Evolutionary conservation across 2,329 filamentous ascomycete species (phyloP).

Genomic region (Bisporella sp.): DNA sequence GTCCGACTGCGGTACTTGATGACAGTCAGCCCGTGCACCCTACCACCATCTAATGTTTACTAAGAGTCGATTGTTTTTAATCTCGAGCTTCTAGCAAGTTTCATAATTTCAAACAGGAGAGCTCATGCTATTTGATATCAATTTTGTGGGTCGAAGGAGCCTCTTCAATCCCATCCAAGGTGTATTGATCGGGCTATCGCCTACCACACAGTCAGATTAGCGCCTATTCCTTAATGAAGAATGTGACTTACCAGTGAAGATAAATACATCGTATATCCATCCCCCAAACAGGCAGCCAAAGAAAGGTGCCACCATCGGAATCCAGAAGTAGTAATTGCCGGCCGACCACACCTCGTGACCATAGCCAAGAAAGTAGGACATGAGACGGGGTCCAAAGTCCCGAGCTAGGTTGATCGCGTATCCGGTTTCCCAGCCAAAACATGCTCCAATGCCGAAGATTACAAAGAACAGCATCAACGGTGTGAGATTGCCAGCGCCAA

Average conservation of each 20-base stretch:
- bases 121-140: no score
- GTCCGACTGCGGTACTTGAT: no score
- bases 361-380: slow-evolving; percentile 63
- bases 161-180: no score
- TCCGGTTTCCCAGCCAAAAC: slow-evolving; percentile 71
- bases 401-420: slow-evolving; percentile 70
- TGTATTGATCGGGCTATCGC: no score
- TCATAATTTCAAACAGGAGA: no score
- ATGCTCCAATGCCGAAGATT: slow-evolving; percentile 67
- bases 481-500: slow-evolving; percentile 43
- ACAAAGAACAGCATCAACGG: slow-evolving; percentile 64
- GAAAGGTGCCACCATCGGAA: slow-evolving; percentile 69
- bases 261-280: slow-evolving; percentile 59
- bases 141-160: no score
- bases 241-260: slow-evolving; percentile 25
- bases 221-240: no score
- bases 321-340: slow-evolving; percentile 64
- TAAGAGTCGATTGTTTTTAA: no score
- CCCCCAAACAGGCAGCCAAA: slow-evolving; percentile 57
- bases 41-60: no score
- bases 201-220: no score
- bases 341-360: slow-evolving; percentile 60
- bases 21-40: no score
- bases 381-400: slow-evolving; percentile 61
- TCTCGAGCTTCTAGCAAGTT: no score